These are phyloP conservation scores for Trametes versicolor DNA, from an alignment of 1,284 basidiomycete genomes.

Conservation along the genomic window DNA sequence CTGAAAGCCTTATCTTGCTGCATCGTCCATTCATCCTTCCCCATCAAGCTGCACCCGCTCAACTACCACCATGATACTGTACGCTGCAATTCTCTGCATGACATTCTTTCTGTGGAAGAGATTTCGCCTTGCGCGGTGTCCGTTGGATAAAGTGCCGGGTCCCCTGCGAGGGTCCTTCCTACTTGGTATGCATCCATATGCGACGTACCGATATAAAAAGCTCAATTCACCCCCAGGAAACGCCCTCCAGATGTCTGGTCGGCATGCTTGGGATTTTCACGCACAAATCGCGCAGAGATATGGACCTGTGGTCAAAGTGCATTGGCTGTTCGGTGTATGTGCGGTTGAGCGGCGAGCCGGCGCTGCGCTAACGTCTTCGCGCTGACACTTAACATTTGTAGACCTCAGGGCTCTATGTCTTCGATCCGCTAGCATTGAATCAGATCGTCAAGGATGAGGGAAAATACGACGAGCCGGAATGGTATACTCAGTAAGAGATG, in stretches of 20 bases:
- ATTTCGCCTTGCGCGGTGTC: constrained; percentile 3
- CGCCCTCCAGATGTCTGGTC: constrained; percentile 21
- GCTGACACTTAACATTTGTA: background rate
- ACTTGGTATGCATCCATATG: constrained; percentile 21
- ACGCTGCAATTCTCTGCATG: background rate
- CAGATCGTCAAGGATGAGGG: constrained; percentile 30
- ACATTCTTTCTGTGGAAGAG: constrained; percentile 15
- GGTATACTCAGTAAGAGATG: constrained; percentile 23
- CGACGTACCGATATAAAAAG: background rate
- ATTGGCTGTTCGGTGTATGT: constrained; percentile 25
- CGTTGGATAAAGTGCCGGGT: constrained; percentile 30
- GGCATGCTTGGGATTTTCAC: constrained; percentile 31
- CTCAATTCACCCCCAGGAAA: constrained; percentile 18
- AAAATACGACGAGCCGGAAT: constrained; percentile 31
- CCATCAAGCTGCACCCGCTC: no score
- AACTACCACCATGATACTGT: constrained; percentile 6
- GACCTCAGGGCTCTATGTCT: constrained; percentile 29
- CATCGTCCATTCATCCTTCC: no score
- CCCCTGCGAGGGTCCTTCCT: constrained; percentile 24
- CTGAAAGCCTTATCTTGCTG: no score
- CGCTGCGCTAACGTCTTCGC: background rate
- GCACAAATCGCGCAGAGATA: constrained; percentile 24
- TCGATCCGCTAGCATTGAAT: constrained; percentile 31
- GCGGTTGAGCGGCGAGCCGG: background rate
- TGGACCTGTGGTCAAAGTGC: constrained; percentile 26